Conservation (phyloP, 2,329 filamentous ascomycete genomes). For the Neonectria ditissima region DNA sequence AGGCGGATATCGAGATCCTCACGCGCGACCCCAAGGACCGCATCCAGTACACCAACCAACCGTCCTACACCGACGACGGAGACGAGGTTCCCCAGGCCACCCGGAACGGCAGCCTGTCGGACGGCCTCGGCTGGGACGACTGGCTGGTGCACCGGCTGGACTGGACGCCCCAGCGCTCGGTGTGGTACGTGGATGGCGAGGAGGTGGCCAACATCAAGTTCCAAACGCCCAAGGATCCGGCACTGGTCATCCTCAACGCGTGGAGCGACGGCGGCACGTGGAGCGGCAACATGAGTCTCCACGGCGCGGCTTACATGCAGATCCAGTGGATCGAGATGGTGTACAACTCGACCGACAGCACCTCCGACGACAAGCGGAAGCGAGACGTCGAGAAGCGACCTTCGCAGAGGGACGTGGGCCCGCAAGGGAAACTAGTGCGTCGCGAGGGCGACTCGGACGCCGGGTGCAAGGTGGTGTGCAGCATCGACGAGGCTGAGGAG, state of each 20-base stretch:
- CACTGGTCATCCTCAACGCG: conserved; percentile 67
- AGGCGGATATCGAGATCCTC: conserved; percentile 66
- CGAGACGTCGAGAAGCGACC: conserved; percentile 8
- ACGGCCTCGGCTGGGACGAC: conserved; percentile 59
- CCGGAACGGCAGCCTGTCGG: conserved; percentile 59
- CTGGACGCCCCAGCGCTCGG: conserved; percentile 65
- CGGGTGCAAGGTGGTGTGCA: conserved; percentile 47
- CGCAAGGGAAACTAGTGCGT: conserved; percentile 50
- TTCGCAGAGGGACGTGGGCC: conserved; percentile 30
- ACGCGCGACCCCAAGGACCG: conserved; percentile 58
- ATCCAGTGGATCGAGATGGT: conserved; percentile 73
- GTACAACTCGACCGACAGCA: conserved; percentile 57
- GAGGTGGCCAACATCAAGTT: conserved; percentile 65
- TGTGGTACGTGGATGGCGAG: conserved; percentile 67
- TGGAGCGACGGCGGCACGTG: conserved; percentile 72
- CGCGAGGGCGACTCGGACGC: conserved; percentile 36
- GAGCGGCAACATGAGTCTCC: conserved; percentile 68
- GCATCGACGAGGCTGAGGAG: conserved; percentile 50
- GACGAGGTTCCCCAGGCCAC: conserved; percentile 61
- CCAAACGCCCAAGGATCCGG: conserved; percentile 65
- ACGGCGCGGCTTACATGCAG: conserved; percentile 65
- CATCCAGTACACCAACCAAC: conserved; percentile 72
- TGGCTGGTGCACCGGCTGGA: conserved; percentile 72
- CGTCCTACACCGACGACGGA: conserved; percentile 59
- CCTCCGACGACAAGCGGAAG: conserved; percentile 10